Base-by-base conservation (phyloP, 208 protist genomes). In the Trypanosoma avium region DNA sequence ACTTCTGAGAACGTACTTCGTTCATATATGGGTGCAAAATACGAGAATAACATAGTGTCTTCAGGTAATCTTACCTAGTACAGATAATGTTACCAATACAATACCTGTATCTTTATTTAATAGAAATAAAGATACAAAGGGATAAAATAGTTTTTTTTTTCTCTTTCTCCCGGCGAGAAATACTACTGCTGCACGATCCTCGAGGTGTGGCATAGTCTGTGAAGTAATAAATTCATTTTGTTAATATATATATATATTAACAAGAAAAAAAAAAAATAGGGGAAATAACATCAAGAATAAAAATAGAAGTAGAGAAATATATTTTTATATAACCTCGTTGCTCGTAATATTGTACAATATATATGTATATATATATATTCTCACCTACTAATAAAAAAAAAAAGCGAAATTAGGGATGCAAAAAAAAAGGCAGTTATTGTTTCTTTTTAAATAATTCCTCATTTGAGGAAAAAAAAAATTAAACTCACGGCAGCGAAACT, bases 21-120 rank as follows among this genome's bases (percentile, higher is more conserved):
- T 33, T 62, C 67, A 43, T 47, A 73, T 45, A 40, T 73, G 57
- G 36, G 40, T 45, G 60, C 48, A 45, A 73, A 66, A 59, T 49
- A 66, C 35, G 52, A 36, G n/a, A 27, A 21, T 33, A 33, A 29
- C 22, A 48, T 4, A n/a, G 15, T 35, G 3, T 30, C 61, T 40
- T 40, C 29, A 12, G 49, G n/a, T 36, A 33, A 45, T 36, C 8
- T 1, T 27, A 24, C 47, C 48, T 2, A 33, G 15, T n/a, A 30
- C 50, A 17, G 52, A 67, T 32, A 59, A 17, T 29, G 3, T 33
- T 3, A 24, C 8, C 15, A 58, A 49, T 19, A 15, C 35, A 6
- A 26, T 32, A 36, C 46, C 27, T 56, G 15, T 22, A 30, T 45
- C 32, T 13, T 12, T 47, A 22, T 1, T 17, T 35, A 27, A 62